Evolutionary conservation across 805 yeast genomes (phyloP).

Genomic region (Monosporozyma unispora): DNA sequence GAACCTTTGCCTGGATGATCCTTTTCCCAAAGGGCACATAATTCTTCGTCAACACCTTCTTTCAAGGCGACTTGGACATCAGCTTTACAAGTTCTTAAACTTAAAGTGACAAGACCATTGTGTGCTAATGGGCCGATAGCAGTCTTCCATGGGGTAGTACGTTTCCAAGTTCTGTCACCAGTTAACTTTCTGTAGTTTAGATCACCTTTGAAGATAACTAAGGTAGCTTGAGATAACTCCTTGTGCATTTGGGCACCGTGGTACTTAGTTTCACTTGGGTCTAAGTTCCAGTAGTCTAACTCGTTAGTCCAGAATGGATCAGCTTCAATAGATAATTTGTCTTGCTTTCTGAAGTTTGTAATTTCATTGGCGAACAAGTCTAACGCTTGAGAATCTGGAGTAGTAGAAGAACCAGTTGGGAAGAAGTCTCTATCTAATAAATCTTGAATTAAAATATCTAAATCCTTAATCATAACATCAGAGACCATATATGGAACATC

Average conservation of each 20-base stretch:
- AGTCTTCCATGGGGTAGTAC: conserved; percentile 59
- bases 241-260: conserved; percentile 51
- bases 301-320: conserved; percentile 84
- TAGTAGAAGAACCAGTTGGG: conserved; percentile 21
- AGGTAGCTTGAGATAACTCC: conserved; percentile 52
- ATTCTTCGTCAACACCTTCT: conserved; percentile 61
- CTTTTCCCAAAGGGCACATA: conserved; percentile 50
- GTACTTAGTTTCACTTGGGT: conserved; percentile 39
- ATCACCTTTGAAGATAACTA: conserved; percentile 89
- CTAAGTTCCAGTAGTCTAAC: conserved; percentile 64
- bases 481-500: conserved; percentile 96
- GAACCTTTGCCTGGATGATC: conserved; percentile 56
- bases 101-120: conserved; percentile 54
- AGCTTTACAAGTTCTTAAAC: conserved; percentile 91
- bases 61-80: conserved; percentile 86
- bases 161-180: conserved; percentile 83
- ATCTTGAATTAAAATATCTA: conserved; percentile 47
- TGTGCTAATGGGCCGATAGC: conserved; percentile 65
- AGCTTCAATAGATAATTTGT: conserved; percentile 43
- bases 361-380: conserved; percentile 41
- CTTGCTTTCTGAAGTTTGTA: conserved; percentile 36
- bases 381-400: conserved; percentile 33
- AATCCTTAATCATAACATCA: conserved; percentile 84
- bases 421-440: conserved; percentile 45
- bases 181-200: conserved; percentile 90